Percentiles rank a stretch among this genome's conserved stretches.
These are phyloP conservation scores for Sanghuangporus sanghuang DNA, from an alignment of 1,284 basidiomycete species.

Conservation along the genomic window DNA sequence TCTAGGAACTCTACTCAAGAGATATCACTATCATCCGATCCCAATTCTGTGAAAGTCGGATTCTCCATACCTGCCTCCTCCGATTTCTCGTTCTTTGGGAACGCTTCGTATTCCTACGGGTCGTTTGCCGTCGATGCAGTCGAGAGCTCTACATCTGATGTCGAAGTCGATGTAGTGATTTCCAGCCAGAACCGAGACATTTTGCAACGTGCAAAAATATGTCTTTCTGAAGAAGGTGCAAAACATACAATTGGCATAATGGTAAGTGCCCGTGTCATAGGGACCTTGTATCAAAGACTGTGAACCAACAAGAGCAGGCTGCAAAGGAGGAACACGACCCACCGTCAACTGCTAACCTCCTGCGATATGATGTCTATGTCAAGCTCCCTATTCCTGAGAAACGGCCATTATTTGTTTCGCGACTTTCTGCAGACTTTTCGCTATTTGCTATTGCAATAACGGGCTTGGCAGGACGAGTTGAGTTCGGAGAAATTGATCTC, in stretches of 20 bases:
- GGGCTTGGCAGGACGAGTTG: conserved; percentile 24
- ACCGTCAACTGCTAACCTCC: conserved; percentile 19
- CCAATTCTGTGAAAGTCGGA: background rate
- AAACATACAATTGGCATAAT: conserved; percentile 37
- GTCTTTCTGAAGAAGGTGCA: conserved; percentile 28
- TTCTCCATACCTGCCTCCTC: background rate
- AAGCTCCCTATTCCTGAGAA: conserved; percentile 27
- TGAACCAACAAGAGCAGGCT: background rate
- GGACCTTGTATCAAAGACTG: background rate
- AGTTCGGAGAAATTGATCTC: conserved; percentile 28
- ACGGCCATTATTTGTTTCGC: conserved; percentile 27
- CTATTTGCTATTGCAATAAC: conserved; percentile 28
- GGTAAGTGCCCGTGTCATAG: conserved; percentile 25
- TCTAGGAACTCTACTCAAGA: background rate
- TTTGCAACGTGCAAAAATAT: conserved; percentile 30
- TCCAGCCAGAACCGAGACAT: conserved; percentile 26
- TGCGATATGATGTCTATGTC: conserved; percentile 32
- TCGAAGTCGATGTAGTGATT: conserved; percentile 29
- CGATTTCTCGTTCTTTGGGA: conserved; percentile 24
- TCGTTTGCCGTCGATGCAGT: conserved; percentile 26
- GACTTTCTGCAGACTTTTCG: conserved; percentile 36
- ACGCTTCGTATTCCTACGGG: conserved; percentile 24
- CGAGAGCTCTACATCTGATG: conserved; percentile 19
- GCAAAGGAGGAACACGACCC: conserved; percentile 13
- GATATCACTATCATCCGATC: background rate